Conservation (phyloP, 192 early-diverging fungal species). For the Borealophlyctis nickersoniae region DNA sequence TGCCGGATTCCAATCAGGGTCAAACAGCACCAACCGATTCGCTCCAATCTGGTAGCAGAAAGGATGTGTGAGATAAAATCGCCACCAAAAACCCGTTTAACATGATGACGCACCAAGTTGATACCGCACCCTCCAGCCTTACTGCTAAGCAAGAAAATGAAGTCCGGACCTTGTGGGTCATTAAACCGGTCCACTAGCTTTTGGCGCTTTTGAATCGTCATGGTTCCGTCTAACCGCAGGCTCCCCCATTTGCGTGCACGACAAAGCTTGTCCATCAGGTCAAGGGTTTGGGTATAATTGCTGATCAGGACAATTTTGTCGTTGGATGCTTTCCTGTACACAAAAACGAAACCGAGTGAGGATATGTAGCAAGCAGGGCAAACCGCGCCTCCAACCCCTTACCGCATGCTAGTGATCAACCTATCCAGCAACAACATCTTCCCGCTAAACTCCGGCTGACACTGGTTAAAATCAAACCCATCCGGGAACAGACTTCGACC, state of each 20-base stretch:
- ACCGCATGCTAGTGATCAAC: constrained; percentile 50
- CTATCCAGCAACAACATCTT: constrained; percentile 70
- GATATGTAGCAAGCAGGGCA: too few species aligned
- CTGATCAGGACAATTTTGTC: constrained; percentile 99
- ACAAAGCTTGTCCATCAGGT: constrained; percentile 91
- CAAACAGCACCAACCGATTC: constrained; percentile 93
- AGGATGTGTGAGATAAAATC: too few species aligned
- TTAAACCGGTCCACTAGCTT: constrained; percentile 97
- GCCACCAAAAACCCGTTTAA: not conserved
- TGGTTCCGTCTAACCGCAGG: constrained; percentile 86
- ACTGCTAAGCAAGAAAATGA: constrained; percentile 93
- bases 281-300: constrained; percentile 98
- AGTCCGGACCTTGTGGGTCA: constrained; percentile 77
- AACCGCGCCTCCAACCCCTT: too few species aligned
- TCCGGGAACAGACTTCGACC: constrained; percentile 13
- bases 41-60: constrained; percentile 79
- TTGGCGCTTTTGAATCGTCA: constrained; percentile 89
- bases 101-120: constrained; percentile 61
- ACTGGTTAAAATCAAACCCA: constrained; percentile 31
- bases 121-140: constrained; percentile 99
- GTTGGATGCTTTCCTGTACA: constrained; percentile 41
- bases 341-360: not conserved
- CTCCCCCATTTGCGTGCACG: constrained; percentile 65
- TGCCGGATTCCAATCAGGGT: constrained; percentile 94
- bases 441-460: constrained; percentile 73